phyloP scores from a whole-genome alignment of 805 yeast species.

The Peterozyma toletana region DNA sequence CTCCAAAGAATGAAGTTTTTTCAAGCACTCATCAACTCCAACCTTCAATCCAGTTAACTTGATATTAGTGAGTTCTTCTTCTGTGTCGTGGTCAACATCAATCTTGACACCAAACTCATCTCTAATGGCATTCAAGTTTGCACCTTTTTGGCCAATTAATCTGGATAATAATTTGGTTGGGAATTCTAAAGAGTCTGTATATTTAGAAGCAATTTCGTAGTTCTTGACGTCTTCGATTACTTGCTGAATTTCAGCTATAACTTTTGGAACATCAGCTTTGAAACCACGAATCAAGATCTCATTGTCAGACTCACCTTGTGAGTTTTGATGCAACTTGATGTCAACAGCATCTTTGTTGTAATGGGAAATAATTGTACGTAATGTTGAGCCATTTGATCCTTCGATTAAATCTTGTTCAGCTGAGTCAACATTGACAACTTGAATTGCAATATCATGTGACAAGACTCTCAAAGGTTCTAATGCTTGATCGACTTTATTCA shows the following conservation, averaged over 20 bases:
- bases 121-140: constrained; percentile 57
- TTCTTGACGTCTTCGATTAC: constrained; percentile 41
- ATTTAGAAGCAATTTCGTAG: constrained; percentile 29
- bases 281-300: constrained; percentile 66
- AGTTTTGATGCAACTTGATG: constrained; percentile 43
- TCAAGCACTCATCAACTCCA: constrained; percentile 68
- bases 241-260: constrained; percentile 42
- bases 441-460: constrained; percentile 44
- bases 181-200: constrained; percentile 43
- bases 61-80: constrained; percentile 41
- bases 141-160: constrained; percentile 86
- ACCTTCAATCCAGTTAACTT: constrained; percentile 69
- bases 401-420: constrained; percentile 51
- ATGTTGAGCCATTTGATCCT: constrained; percentile 57
- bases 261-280: constrained; percentile 50
- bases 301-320: constrained; percentile 31
- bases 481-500: constrained; percentile 46
- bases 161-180: constrained; percentile 67
- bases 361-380: constrained; percentile 27
- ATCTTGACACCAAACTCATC: constrained; percentile 71
- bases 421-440: constrained; percentile 42
- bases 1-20: constrained; percentile 48
- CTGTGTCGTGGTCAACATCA: constrained; percentile 49
- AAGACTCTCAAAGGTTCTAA: constrained; percentile 53
- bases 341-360: constrained; percentile 24